Base-by-base conservation (phyloP, 2,329 filamentous ascomycete genomes). In the Tolypocladium guangdongense region DNA sequence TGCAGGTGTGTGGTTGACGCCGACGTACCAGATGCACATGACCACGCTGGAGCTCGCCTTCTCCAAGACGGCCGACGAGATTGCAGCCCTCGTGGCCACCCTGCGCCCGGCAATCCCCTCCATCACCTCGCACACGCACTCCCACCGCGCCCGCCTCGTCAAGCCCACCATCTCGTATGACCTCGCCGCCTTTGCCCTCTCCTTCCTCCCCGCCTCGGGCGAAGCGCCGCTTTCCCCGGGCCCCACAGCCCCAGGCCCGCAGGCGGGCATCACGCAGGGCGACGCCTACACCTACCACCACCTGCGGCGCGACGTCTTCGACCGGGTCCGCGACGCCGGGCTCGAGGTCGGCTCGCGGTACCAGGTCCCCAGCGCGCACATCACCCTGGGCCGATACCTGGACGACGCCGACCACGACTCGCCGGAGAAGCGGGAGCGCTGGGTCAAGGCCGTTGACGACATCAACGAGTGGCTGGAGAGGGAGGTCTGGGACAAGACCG, bases 261-360 rank as follows among this genome's bases (percentile, higher is more conserved):
- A 63, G 20, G 61, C 60, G 14, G 60, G 63, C 45, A 68, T 68
- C 16, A 66, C 73, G 18, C 70, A 76, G 39, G 77, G 81, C 20
- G 87, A 93, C 59, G 63, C 60, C 1, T 96, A 89, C 70, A 91
- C 87, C 0, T 96, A 96, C 67, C 92, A 96, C 65, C 92, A 97
- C 68, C 80, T 97, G 10, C 83, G 92, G 3, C 79, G 86, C 4
- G 90, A 96, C 64, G 66, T 95, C 14, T 93, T 85, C 66, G 74
- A 78, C 49, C 72, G 82, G 30, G 79, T 82, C 4, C 72, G 75
- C 47, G 72, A 71, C 4, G 77, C 82, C 0, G 88, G 87, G 1
- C 74, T 92, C n/a, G 71, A 78, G 18, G 78, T 96, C 36, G 85
- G 78, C 24, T 88, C 87, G 51, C 78, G 92, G 54, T 97, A 96